Conservation (phyloP, 352 stramenopile species). For the Phytophthora boehmeriae region DNA sequence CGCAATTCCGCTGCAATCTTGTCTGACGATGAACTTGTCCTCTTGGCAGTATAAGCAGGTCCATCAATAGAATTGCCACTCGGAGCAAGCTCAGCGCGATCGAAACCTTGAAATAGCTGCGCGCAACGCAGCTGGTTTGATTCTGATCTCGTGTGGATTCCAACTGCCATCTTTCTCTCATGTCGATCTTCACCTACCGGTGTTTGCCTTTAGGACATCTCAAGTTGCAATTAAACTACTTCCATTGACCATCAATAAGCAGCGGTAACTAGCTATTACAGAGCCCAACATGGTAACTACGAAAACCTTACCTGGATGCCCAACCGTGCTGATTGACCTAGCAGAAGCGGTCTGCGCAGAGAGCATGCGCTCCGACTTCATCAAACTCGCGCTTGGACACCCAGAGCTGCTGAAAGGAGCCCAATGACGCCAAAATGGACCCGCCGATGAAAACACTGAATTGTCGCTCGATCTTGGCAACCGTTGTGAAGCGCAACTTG, state of each 20-base stretch:
- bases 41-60: constrained; percentile 13
- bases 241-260: constrained; percentile 17
- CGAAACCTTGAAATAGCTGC: constrained; percentile 21
- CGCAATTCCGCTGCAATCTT: background rate
- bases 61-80: constrained; percentile 30
- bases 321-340: constrained; percentile 34
- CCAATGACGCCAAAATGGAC: constrained; percentile 86
- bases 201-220: constrained; percentile 9
- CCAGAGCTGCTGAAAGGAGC: constrained; percentile 90
- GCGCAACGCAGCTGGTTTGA: too few relatives aligned
- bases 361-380: constrained; percentile 66
- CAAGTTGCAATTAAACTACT: constrained; percentile 11
- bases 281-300: background rate
- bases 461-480: constrained; percentile 84
- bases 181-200: too few relatives aligned
- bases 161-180: too few relatives aligned
- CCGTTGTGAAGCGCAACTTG: constrained; percentile 87
- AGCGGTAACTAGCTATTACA: constrained; percentile 11
- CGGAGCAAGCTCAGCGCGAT: background rate
- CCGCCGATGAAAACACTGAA: constrained; percentile 90
- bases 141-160: too few relatives aligned
- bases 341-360: constrained; percentile 76
- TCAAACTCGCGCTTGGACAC: constrained; percentile 88
- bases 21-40: background rate
- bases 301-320: background rate